phyloP scores from a whole-genome alignment of 768 basidiomycete species.

The Panellus pusillus region DNA sequence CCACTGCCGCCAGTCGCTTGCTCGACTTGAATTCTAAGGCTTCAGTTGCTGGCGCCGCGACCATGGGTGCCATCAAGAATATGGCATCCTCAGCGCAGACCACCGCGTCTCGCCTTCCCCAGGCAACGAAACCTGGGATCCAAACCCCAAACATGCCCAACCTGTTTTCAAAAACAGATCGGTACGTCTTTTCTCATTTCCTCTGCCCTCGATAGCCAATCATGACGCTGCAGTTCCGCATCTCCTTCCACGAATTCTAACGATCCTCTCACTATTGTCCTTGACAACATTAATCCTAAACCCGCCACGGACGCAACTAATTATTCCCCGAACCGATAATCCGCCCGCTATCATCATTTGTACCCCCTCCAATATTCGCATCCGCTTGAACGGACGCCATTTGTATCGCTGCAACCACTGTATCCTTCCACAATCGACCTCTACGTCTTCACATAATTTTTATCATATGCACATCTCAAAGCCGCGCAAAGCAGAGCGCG shows the following conservation, averaged over 20 bases:
- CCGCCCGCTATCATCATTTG: constrained; percentile 48
- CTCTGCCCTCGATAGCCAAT: constrained; percentile 48
- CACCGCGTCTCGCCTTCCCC: constrained; percentile 18
- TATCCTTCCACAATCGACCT: constrained; percentile 25
- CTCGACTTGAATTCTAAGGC: constrained; percentile 39
- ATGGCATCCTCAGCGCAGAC: constrained; percentile 29
- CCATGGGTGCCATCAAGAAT: constrained; percentile 35
- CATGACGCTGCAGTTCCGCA: constrained; percentile 61
- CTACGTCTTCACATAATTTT: constrained; percentile 19
- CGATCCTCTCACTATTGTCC: constrained; percentile 17
- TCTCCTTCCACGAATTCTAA: constrained; percentile 21
- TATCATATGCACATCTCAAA: constrained; percentile 27
- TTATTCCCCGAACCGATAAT: constrained; percentile 36
- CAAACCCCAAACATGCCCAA: constrained; percentile 20
- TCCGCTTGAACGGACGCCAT: constrained; percentile 48
- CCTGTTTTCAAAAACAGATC: constrained; percentile 52
- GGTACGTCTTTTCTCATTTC: constrained; percentile 51
- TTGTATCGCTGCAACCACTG: constrained; percentile 28
- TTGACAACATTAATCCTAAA: constrained; percentile 23
- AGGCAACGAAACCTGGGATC: constrained; percentile 21
- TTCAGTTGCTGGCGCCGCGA: constrained; percentile 32
- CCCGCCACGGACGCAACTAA: constrained; percentile 32
- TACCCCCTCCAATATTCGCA: constrained; percentile 68
- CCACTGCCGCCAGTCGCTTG: constrained; percentile 41
- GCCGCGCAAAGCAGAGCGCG: constrained; percentile 75